Evolutionary conservation across 116 monocot species (phyloP).

Genomic region (Trichopus zeylanicus): DNA sequence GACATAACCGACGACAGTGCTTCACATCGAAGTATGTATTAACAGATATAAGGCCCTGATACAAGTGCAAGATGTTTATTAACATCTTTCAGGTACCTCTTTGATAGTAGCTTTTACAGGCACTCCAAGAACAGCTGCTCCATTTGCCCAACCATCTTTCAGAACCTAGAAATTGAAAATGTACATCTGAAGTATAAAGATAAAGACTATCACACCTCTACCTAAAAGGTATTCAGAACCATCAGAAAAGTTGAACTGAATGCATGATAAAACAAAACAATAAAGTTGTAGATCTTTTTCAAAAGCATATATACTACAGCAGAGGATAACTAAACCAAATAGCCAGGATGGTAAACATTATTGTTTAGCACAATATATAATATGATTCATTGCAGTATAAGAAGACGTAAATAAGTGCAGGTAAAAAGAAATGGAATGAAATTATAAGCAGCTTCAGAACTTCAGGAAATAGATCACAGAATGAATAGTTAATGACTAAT

Average conservation of each 20-base stretch:
- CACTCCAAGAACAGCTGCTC: constrained; percentile 98
- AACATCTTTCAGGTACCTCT: constrained; percentile 42
- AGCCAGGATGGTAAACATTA: not conserved
- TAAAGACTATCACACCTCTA: not conserved
- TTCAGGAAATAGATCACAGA: too few species aligned
- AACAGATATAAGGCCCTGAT: too few species aligned
- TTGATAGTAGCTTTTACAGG: constrained; percentile 97
- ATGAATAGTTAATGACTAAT: too few species aligned
- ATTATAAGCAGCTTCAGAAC: too few species aligned
- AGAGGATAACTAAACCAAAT: not conserved
- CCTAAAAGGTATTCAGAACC: too few species aligned
- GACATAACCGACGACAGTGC: too few species aligned
- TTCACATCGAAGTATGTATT: too few species aligned
- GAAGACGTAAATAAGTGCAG: too few species aligned
- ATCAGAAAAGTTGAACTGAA: not conserved
- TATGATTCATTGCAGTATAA: too few species aligned
- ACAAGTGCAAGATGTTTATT: not conserved
- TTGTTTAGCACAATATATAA: not conserved
- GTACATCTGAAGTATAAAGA: constrained; percentile 7
- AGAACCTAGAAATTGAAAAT: constrained; percentile 60
- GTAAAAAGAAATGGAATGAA: too few species aligned
- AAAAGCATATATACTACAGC: not conserved
- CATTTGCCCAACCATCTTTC: constrained; percentile 74
- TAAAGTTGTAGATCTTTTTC: too few species aligned
- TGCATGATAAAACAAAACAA: not conserved